Evolutionary conservation across 768 basidiomycete genomes (phyloP), one percentile per base, ranked within the genome.

Genomic region (Lentinus brumalis): DNA sequence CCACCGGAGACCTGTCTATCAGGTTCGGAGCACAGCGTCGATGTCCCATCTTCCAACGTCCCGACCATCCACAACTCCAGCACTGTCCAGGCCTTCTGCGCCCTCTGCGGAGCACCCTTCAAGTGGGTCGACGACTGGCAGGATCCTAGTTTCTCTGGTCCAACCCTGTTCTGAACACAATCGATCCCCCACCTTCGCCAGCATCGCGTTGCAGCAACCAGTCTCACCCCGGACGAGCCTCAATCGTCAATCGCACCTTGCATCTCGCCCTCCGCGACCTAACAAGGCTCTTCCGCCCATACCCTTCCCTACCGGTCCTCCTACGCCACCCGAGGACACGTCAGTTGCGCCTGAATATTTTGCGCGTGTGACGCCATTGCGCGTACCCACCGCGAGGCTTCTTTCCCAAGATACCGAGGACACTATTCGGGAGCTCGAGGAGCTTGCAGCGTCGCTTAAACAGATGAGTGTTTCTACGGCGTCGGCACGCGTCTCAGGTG

Each of bases 391-490:
- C 4, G 16, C 40, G 16, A 40, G 61, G 16, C 61, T 57, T n/a
- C 32, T 58, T 5, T 63, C 61, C 4, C 49, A 50, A 15, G 61
- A 59, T 18, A 46, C 52, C 9, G 61, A 63, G 16, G 61, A 61
- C 35, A 67, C 66, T 10, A 40, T 67, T 26, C 56, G 59, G 31
- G 57, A 64, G 53, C 66, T 67, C 1, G 63, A 67, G 49, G 32
- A 57, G 41, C 63, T 67, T n/a, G 66, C 66, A 5, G 66, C 58
- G 1, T 55, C 59, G 50, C 54, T 67, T 8, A 58, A 59, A 30
- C 42, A 55, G 21, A 59, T 60, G 62, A 39, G 21, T 15, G 31
- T 51, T 11, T 53, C 56, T 2, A 18, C 40, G 45, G 32, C 55
- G 7, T 41, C 60, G 16, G 52, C 30, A 50, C 31, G 29, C 61